phyloP scores from a whole-genome alignment of 2,329 filamentous ascomycete species.

The Cordyceps tenuipes region DNA sequence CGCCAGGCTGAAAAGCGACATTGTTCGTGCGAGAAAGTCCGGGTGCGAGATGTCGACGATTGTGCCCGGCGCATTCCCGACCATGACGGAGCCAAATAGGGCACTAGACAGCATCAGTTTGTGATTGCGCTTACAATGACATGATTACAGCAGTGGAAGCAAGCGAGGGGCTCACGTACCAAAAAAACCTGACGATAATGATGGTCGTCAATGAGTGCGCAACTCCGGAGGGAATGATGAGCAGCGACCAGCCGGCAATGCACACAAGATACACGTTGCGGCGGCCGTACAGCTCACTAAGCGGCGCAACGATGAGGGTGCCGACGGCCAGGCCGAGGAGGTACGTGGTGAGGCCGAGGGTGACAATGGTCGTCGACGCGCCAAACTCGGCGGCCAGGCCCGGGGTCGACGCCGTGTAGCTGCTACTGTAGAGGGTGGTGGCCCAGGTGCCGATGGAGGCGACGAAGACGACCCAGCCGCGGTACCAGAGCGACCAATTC shows the following conservation, averaged over 20 bases:
- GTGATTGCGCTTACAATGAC: no score
- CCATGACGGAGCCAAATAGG: constrained; percentile 63
- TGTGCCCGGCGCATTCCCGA: constrained; percentile 74
- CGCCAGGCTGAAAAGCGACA: constrained; percentile 75
- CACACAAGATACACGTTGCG: constrained; percentile 61
- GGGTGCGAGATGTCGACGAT: constrained; percentile 77
- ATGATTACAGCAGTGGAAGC: background rate
- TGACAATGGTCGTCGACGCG: constrained; percentile 51
- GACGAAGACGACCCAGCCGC: constrained; percentile 35
- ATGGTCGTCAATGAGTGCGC: constrained; percentile 60
- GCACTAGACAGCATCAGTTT: constrained; percentile 15
- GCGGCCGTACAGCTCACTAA: constrained; percentile 63
- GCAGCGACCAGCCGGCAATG: constrained; percentile 53
- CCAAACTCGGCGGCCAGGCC: constrained; percentile 62
- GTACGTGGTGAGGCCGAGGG: constrained; percentile 72
- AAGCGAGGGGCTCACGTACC: constrained; percentile 31
- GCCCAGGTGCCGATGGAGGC: constrained; percentile 40
- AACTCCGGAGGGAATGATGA: constrained; percentile 65
- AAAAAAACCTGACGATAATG: constrained; percentile 66
- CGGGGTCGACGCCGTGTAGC: constrained; percentile 64
- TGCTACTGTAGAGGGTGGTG: constrained; percentile 66
- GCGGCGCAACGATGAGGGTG: constrained; percentile 63
- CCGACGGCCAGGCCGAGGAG: constrained; percentile 66
- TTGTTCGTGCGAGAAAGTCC: constrained; percentile 70
- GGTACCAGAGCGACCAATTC: constrained; percentile 53